Evolutionary conservation across 176 grass and related monocot species (phyloP).

Genomic region (Avena insularis): DNA sequence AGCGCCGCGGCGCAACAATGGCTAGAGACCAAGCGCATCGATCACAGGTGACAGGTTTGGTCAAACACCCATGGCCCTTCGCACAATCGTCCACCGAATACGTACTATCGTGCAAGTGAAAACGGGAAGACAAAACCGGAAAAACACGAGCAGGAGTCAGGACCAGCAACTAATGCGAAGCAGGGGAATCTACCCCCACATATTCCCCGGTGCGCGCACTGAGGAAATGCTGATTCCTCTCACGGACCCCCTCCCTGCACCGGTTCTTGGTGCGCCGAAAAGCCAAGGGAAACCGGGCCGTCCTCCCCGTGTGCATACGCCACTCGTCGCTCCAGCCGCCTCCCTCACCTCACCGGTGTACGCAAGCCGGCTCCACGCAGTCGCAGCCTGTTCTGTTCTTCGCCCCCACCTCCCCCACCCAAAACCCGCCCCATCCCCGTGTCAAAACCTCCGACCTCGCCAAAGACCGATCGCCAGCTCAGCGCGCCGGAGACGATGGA

Average conservation of each 20-base stretch:
- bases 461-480: constrained; percentile 48
- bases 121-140: neutral
- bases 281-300: too few relatives aligned
- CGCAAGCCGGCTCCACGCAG: neutral
- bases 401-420: constrained; percentile 21
- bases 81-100: neutral
- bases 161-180: neutral
- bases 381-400: too few relatives aligned
- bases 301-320: neutral
- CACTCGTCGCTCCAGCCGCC: neutral
- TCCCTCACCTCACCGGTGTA: neutral
- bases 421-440: constrained; percentile 52
- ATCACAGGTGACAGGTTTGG: neutral
- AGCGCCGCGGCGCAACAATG: neutral
- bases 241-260: neutral
- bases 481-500: constrained; percentile 50
- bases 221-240: neutral
- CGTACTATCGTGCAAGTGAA: neutral
- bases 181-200: neutral
- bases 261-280: neutral
- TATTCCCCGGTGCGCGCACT: neutral
- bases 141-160: neutral
- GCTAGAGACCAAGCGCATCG: neutral
- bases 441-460: constrained; percentile 63
- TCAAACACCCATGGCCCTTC: neutral